Percentiles rank a stretch among this genome's conserved stretches.
Conservation (phyloP, 1,284 basidiomycete genomes). For the Termitomyces sp. region DNA sequence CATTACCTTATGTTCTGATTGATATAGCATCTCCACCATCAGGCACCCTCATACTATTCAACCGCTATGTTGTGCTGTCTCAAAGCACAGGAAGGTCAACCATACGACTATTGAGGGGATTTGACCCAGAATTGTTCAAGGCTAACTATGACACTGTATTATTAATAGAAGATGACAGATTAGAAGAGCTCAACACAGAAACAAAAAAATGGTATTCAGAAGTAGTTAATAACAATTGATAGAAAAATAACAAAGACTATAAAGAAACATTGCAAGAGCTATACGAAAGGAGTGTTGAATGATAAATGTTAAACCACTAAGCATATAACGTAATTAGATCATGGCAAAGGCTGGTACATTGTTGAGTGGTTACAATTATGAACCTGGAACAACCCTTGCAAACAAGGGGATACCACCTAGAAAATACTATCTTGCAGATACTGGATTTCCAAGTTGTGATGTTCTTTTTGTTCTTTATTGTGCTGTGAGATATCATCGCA, state of each 20-base stretch:
- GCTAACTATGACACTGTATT: neutral
- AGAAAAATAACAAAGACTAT: no score
- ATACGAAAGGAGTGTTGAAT: no score
- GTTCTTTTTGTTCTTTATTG: slow-evolving; percentile 29
- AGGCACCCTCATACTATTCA: slow-evolving; percentile 23
- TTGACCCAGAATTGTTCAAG: slow-evolving; percentile 19
- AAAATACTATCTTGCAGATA: slow-evolving; percentile 33
- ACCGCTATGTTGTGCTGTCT: slow-evolving; percentile 32
- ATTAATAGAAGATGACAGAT: neutral
- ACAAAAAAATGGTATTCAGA: neutral
- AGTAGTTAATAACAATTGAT: no score
- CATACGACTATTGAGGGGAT: slow-evolving; percentile 26
- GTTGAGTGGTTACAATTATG: no score
- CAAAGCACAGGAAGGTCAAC: slow-evolving; percentile 21
- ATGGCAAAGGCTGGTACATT: no score
- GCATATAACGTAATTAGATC: no score
- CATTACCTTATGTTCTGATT: slow-evolving; percentile 22
- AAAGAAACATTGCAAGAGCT: no score
- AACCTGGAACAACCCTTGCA: no score
- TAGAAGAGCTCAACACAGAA: neutral
- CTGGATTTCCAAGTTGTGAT: slow-evolving; percentile 30
- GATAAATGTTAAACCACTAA: no score
- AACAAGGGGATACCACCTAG: slow-evolving; percentile 2
- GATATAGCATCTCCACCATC: slow-evolving; percentile 23
- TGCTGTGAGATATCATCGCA: slow-evolving; percentile 28